Conservation (phyloP, 208 protist genomes). For the Leishmania guyanensis region DNA sequence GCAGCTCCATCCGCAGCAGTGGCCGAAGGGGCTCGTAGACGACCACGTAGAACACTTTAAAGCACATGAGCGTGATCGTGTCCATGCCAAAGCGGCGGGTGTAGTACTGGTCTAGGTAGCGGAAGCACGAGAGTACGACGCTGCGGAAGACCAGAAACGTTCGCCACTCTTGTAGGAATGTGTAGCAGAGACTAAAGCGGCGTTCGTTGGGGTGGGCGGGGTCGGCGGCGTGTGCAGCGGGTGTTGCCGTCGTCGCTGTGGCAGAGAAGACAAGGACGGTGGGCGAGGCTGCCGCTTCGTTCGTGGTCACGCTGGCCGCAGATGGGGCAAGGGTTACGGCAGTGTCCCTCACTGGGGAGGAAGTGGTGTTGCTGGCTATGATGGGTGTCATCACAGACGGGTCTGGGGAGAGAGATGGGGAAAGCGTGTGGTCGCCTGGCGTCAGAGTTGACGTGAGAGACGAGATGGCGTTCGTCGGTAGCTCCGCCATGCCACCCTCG, state of each 20-base stretch:
- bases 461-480: conserved; percentile 11
- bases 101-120: conserved; percentile 88
- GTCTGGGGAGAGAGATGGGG: conserved; percentile 2
- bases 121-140: conserved; percentile 78
- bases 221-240: background rate
- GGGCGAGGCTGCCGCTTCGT: background rate
- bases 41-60: conserved; percentile 80
- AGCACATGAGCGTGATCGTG: conserved; percentile 67
- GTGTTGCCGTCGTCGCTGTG: background rate
- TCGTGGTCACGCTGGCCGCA: background rate
- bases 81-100: conserved; percentile 64
- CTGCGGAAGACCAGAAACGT: conserved; percentile 61
- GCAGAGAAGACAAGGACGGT: background rate
- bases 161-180: conserved; percentile 62
- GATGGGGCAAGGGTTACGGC: background rate
- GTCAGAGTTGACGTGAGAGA: conserved; percentile 6
- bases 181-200: conserved; percentile 37
- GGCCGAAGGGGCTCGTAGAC: conserved; percentile 67
- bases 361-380: background rate
- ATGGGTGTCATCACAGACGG: background rate
- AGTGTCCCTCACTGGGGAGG: background rate
- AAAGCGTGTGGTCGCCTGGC: background rate
- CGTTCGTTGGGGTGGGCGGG: background rate
- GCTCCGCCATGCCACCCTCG: conserved; percentile 6
- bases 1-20: conserved; percentile 42